Conservation (phyloP, 179 eudicot species). For the Silene coronaria region DNA sequence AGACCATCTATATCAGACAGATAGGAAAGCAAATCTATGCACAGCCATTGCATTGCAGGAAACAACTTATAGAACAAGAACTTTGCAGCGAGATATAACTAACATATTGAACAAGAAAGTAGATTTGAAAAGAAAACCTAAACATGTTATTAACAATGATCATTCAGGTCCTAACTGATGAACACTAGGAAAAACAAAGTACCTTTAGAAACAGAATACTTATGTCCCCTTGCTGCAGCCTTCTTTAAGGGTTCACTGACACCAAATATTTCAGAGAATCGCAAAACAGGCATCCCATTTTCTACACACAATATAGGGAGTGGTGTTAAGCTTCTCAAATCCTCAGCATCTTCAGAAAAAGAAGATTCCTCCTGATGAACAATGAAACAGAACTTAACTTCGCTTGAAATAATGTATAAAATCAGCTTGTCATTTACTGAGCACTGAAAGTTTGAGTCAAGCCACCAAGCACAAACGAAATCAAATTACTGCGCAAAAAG, state of each 20-base stretch:
- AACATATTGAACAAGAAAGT: not conserved
- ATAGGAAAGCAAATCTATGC: not conserved
- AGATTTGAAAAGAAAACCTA: not conserved
- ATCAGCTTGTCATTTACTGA: not conserved
- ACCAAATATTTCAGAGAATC: conserved; percentile 95
- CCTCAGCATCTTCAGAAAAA: conserved; percentile 31
- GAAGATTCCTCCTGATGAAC: conserved; percentile 50
- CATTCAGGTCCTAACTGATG: not conserved
- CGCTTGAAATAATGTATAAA: not conserved
- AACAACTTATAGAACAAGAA: not conserved
- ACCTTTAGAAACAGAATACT: conserved; percentile 65
- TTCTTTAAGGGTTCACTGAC: conserved; percentile 60
- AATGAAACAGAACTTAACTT: conserved; percentile 8
- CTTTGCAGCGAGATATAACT: not conserved
- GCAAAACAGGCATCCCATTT: conserved; percentile 69
- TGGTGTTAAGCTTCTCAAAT: conserved; percentile 33
- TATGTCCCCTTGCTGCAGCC: conserved; percentile 51
- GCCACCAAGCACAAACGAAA: not conserved
- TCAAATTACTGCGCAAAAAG: too few relatives aligned
- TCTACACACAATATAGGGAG: conserved; percentile 74
- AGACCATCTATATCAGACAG: not conserved
- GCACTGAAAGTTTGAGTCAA: not conserved
- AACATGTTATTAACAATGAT: not conserved
- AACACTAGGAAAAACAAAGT: not conserved
- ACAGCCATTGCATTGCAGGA: not conserved